A percentile compares a stretch with the other conserved stretches of the same genome.
Conservation (phyloP, 768 basidiomycete species). For the Clitopilus passeckerianus region DNA sequence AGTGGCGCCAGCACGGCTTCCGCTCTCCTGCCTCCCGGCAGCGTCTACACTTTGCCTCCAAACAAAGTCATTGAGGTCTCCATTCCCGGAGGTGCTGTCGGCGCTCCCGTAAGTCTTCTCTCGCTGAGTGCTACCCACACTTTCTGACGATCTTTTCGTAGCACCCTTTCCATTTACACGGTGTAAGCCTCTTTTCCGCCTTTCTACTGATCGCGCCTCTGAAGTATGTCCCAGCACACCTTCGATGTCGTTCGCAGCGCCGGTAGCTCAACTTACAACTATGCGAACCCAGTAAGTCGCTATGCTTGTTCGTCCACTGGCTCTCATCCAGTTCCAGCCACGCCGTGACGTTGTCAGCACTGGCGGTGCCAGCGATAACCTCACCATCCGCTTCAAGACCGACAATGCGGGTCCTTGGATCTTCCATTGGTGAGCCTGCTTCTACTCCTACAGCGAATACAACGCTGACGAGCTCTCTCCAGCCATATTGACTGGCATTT, state of each 20-base stretch:
- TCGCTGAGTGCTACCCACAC: background rate
- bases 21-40: conserved; percentile 30
- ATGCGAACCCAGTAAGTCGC: conserved; percentile 39
- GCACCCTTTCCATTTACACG: conserved; percentile 43
- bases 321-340: conserved; percentile 7
- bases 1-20: conserved; percentile 27
- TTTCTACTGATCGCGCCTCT: background rate
- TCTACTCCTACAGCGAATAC: background rate
- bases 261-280: conserved; percentile 31
- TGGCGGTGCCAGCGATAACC: conserved; percentile 25
- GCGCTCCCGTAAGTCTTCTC: conserved; percentile 24
- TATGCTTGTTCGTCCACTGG: background rate
- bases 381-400: conserved; percentile 53
- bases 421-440: conserved; percentile 21
- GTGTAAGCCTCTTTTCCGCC: conserved; percentile 18
- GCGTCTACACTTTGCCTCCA: conserved; percentile 34
- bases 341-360: conserved; percentile 31
- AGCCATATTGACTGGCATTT: conserved; percentile 46
- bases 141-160: conserved; percentile 2
- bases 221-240: conserved; percentile 18
- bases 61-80: conserved; percentile 44
- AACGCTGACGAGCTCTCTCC: background rate
- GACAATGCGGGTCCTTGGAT: conserved; percentile 62
- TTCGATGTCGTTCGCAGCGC: conserved; percentile 37
- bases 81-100: conserved; percentile 33